These are phyloP conservation scores for Kalanchoe fedtschenkoi DNA, from an alignment of 164 flowering plant genomes.

Conservation along the genomic window DNA sequence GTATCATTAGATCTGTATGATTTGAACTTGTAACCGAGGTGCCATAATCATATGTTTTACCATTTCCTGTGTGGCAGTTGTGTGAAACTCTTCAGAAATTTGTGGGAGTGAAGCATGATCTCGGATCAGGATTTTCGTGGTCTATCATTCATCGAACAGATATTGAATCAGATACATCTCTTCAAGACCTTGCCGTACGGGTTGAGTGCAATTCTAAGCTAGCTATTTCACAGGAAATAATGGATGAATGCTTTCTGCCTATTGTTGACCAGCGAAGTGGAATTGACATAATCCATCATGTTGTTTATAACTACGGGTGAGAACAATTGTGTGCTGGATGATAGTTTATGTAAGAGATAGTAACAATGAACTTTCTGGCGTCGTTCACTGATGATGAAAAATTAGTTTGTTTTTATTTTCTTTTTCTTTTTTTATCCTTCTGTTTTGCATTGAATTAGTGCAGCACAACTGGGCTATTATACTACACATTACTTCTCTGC, in stretches of 20 bases:
- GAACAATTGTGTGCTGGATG: conserved; percentile 8
- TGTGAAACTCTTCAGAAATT: conserved; percentile 54
- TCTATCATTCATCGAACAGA: conserved; percentile 62
- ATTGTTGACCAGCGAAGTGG: conserved; percentile 75
- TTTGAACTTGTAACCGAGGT: not conserved
- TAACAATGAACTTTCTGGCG: not conserved
- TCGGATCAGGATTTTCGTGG: conserved; percentile 89
- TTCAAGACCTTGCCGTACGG: conserved; percentile 33
- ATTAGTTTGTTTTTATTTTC: not conserved
- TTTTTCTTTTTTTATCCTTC: too few relatives aligned
- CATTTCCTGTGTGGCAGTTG: conserved; percentile 34
- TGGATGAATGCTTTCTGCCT: conserved; percentile 97
- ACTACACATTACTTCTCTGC: not conserved
- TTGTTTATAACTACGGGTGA: conserved; percentile 86
- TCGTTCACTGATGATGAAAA: not conserved
- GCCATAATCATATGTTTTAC: not conserved
- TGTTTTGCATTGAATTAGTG: too few relatives aligned
- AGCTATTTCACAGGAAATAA: conserved; percentile 73
- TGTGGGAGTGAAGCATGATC: conserved; percentile 75
- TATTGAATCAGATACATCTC: conserved; percentile 30
- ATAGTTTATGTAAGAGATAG: not conserved
- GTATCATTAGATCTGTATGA: not conserved
- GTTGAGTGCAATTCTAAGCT: conserved; percentile 89
- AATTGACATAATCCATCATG: conserved; percentile 62
- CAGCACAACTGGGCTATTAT: too few relatives aligned